phyloP scores from a whole-genome alignment of 768 basidiomycete genomes.

The Arthromyces matolae region DNA sequence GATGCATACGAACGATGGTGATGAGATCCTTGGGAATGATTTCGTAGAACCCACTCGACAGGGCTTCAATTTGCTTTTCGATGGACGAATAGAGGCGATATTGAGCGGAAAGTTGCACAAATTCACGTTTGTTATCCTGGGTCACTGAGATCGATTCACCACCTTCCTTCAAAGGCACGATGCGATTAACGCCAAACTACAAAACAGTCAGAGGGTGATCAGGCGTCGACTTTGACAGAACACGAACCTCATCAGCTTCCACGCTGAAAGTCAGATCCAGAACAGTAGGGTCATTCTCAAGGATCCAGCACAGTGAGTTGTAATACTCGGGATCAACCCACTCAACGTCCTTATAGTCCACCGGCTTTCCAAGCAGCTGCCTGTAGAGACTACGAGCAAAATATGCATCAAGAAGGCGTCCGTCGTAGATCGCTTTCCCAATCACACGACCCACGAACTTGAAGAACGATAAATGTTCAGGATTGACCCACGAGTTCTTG shows the following conservation, averaged over 20 bases:
- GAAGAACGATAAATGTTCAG: slow-evolving; percentile 96
- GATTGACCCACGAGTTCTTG: slow-evolving; percentile 90
- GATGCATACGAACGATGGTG: slow-evolving; percentile 64
- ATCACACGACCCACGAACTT: slow-evolving; percentile 97
- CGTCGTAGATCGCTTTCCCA: slow-evolving; percentile 96
- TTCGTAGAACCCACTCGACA: slow-evolving; percentile 92
- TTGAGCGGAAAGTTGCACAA: slow-evolving; percentile 92
- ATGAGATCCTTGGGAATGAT: slow-evolving; percentile 96
- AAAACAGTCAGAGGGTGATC: slow-evolving; percentile 12
- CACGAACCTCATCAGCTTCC: slow-evolving; percentile 86
- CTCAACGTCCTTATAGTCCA: slow-evolving; percentile 94
- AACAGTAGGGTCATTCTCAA: slow-evolving; percentile 89
- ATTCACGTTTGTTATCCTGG: slow-evolving; percentile 94
- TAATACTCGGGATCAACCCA: slow-evolving; percentile 99
- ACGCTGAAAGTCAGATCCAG: slow-evolving; percentile 92
- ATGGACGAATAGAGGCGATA: slow-evolving; percentile 92
- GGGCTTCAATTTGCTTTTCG: slow-evolving; percentile 90
- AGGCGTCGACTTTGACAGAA: not conserved
- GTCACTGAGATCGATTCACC: slow-evolving; percentile 87
- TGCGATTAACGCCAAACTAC: slow-evolving; percentile 87
- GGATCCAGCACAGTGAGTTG: slow-evolving; percentile 96
- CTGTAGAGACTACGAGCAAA: slow-evolving; percentile 96
- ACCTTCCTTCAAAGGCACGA: slow-evolving; percentile 81
- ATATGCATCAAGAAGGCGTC: slow-evolving; percentile 93
- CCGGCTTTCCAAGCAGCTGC: slow-evolving; percentile 89